These are phyloP conservation scores for Sphaerobolus stellatus DNA, from an alignment of 1,284 basidiomycete genomes.

Conservation along the genomic window DNA sequence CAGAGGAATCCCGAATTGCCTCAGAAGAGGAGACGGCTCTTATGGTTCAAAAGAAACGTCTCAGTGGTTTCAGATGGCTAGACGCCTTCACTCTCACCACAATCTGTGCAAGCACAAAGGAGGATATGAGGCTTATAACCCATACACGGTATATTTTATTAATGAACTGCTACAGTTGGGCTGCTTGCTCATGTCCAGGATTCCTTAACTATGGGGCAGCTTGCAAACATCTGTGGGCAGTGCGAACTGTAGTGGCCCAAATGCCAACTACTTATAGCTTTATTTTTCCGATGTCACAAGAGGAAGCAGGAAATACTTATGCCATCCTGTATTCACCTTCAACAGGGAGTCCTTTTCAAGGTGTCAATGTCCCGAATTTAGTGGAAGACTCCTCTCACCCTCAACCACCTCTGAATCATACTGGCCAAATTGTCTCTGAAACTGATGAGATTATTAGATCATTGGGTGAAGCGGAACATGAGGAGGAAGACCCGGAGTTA, in stretches of 20 bases:
- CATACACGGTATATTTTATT: not conserved
- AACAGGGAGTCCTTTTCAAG: too few species aligned
- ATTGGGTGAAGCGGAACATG: too few species aligned
- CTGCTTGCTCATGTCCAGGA: not conserved
- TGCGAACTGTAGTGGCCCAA: not conserved
- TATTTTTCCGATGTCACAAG: constrained; percentile 1
- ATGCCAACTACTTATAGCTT: not conserved
- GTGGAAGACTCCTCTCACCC: too few species aligned
- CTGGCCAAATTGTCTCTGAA: too few species aligned
- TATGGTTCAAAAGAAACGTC: not conserved
- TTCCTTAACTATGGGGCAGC: not conserved
- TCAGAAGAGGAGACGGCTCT: not conserved
- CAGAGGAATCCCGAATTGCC: not conserved
- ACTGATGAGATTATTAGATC: too few species aligned
- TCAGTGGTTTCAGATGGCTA: not conserved
- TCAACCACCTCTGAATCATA: too few species aligned
- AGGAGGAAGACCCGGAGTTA: too few species aligned
- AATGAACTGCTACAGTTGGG: constrained; percentile 1
- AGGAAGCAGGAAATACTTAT: not conserved
- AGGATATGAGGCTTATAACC: not conserved
- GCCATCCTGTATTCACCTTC: not conserved
- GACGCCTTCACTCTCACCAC: not conserved
- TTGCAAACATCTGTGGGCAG: constrained; percentile 5
- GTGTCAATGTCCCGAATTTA: too few species aligned
- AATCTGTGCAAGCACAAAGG: not conserved